phyloP scores from a whole-genome alignment of 2,329 filamentous ascomycete genomes.

The Blastomyces emzantsi region DNA sequence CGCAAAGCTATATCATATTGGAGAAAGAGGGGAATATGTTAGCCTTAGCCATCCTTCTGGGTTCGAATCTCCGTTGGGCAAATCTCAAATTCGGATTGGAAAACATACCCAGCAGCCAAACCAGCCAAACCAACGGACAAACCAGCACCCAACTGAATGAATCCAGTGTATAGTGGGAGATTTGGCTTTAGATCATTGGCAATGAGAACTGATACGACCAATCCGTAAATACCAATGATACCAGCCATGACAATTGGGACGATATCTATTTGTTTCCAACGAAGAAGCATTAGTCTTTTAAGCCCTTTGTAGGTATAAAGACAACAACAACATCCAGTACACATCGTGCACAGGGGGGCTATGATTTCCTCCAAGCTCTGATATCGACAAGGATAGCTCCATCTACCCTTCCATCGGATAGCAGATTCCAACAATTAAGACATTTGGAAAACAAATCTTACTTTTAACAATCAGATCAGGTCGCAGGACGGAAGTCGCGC shows the following conservation, averaged over 20 bases:
- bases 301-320: neutral
- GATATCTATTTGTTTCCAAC: slow-evolving; percentile 57
- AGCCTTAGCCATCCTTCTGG: too few relatives aligned
- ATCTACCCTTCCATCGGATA: neutral
- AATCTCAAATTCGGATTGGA: neutral
- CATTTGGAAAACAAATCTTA: slow-evolving; percentile 44
- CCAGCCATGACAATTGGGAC: slow-evolving; percentile 99
- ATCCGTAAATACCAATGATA: slow-evolving; percentile 99
- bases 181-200: slow-evolving; percentile 67
- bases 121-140: slow-evolving; percentile 72
- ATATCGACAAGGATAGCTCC: neutral
- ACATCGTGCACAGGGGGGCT: neutral
- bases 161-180: slow-evolving; percentile 66
- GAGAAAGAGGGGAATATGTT: too few relatives aligned
- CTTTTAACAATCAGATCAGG: slow-evolving; percentile 99
- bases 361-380: neutral
- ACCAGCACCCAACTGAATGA: slow-evolving; percentile 79
- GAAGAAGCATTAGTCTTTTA: neutral
- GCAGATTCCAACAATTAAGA: neutral
- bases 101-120: slow-evolving; percentile 58
- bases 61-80: too few relatives aligned
- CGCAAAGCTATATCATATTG: slow-evolving; percentile 52
- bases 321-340: neutral
- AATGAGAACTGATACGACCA: slow-evolving; percentile 80
- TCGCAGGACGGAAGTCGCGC: slow-evolving; percentile 94